These are phyloP conservation scores for Erodium trifolium DNA, from an alignment of 441 rosid genomes.

Conservation along the genomic window DNA sequence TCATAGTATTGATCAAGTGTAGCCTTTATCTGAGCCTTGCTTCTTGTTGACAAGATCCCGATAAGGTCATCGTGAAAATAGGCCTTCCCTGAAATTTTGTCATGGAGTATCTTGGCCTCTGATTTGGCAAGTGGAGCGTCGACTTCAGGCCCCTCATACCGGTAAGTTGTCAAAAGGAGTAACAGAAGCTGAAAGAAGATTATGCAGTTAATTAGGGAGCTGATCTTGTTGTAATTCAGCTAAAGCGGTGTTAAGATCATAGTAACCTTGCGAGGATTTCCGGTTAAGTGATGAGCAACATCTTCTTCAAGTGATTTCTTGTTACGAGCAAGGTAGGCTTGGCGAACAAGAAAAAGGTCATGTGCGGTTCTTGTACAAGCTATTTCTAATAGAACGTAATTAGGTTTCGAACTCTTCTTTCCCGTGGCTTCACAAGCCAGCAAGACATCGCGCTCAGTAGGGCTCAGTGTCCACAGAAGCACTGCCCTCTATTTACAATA, in stretches of 20 bases:
- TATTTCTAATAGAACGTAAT: conserved; percentile 79
- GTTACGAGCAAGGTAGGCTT: conserved; percentile 73
- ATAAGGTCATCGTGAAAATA: conserved; percentile 63
- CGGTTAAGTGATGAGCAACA: conserved; percentile 62
- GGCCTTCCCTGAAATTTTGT: conserved; percentile 55
- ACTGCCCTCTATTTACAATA: conserved; percentile 40
- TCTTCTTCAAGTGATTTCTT: conserved; percentile 92
- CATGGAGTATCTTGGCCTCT: conserved; percentile 75
- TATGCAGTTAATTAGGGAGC: too few species aligned
- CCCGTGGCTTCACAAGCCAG: conserved; percentile 71
- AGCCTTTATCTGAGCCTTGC: conserved; percentile 78
- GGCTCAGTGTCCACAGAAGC: conserved; percentile 59
- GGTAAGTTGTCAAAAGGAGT: conserved; percentile 63
- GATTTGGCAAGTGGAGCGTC: conserved; percentile 61
- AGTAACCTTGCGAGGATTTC: conserved; percentile 67
- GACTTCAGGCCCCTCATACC: conserved; percentile 89
- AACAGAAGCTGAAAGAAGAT: conserved; percentile 51
- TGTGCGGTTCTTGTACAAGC: conserved; percentile 72
- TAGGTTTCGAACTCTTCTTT: conserved; percentile 68
- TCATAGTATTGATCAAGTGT: conserved; percentile 73
- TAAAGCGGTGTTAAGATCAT: conserved; percentile 10
- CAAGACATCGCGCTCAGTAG: conserved; percentile 67
- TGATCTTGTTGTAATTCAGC: too few species aligned
- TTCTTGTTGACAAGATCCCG: conserved; percentile 67
- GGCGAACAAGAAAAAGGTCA: conserved; percentile 54